Conservation (phyloP, 352 stramenopile species). For the Pythium vanterpoolii region DNA sequence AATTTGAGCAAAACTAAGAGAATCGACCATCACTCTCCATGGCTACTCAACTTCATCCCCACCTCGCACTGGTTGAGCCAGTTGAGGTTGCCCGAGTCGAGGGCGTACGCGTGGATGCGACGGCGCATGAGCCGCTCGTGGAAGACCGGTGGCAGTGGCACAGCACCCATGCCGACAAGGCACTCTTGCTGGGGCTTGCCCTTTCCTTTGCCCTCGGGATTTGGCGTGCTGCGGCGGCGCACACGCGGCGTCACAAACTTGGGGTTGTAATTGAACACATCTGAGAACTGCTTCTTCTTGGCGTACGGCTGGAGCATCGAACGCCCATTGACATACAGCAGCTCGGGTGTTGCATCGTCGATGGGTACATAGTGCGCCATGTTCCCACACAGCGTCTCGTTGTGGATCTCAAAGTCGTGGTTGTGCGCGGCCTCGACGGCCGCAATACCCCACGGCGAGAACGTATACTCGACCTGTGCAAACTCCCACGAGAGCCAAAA, state of each 20-base stretch:
- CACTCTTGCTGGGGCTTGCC: slow-evolving; percentile 21
- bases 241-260: slow-evolving; percentile 49
- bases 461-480: slow-evolving; percentile 45
- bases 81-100: slow-evolving; percentile 25
- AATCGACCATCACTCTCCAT: slow-evolving; percentile 12
- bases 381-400: slow-evolving; percentile 58
- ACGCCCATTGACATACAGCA: slow-evolving; percentile 60
- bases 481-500: slow-evolving; percentile 76
- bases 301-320: slow-evolving; percentile 43
- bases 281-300: slow-evolving; percentile 36
- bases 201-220: slow-evolving; percentile 11
- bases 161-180: not conserved
- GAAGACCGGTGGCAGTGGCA: not conserved
- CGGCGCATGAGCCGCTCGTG: not conserved
- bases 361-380: slow-evolving; percentile 53
- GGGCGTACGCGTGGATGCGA: slow-evolving; percentile 22
- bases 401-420: slow-evolving; percentile 46
- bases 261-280: slow-evolving; percentile 48
- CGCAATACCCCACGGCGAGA: slow-evolving; percentile 60
- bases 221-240: slow-evolving; percentile 15
- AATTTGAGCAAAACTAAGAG: slow-evolving; percentile 5
- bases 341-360: slow-evolving; percentile 19
- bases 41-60: slow-evolving; percentile 5
- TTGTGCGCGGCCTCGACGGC: slow-evolving; percentile 42
- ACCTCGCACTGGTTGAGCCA: slow-evolving; percentile 24